A percentile compares a stretch with the other conserved stretches of the same genome.
These are phyloP conservation scores for Ampelomyces quisqualis DNA, from an alignment of 2,329 filamentous ascomycete genomes.

Conservation along the genomic window DNA sequence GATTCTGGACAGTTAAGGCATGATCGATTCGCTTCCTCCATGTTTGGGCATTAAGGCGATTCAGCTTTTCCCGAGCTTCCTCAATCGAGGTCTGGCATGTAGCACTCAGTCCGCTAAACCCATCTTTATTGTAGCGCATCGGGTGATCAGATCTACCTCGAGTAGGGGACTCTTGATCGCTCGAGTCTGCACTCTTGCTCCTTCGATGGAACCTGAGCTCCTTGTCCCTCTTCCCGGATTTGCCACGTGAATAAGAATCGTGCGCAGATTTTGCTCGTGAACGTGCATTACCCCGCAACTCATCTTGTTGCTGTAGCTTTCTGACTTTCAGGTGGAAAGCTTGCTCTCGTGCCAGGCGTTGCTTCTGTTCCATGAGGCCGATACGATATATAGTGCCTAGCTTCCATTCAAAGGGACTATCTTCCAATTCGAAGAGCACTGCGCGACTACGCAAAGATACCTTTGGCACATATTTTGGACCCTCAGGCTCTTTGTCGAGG, in stretches of 20 bases:
- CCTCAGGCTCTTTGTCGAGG: slow-evolving; percentile 79
- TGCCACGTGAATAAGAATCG: slow-evolving; percentile 44
- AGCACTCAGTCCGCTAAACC: slow-evolving; percentile 69
- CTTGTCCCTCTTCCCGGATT: slow-evolving; percentile 35
- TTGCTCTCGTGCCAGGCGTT: slow-evolving; percentile 84
- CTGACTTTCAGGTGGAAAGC: slow-evolving; percentile 86
- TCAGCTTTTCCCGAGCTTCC: slow-evolving; percentile 73
- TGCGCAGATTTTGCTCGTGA: slow-evolving; percentile 55
- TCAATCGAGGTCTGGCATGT: slow-evolving; percentile 70
- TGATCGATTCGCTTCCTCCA: slow-evolving; percentile 91
- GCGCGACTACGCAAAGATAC: slow-evolving; percentile 79
- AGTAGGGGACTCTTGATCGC: slow-evolving; percentile 28
- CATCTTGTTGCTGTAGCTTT: slow-evolving; percentile 68
- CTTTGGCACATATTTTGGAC: slow-evolving; percentile 81
- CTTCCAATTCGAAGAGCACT: slow-evolving; percentile 88
- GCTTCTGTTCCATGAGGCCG: slow-evolving; percentile 84
- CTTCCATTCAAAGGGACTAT: slow-evolving; percentile 97
- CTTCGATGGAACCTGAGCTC: slow-evolving; percentile 40
- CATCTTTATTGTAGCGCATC: slow-evolving; percentile 76
- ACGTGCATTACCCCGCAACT: slow-evolving; percentile 53
- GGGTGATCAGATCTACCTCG: slow-evolving; percentile 46
- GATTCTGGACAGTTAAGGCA: slow-evolving; percentile 67
- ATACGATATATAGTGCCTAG: slow-evolving; percentile 89
- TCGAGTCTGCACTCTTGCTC: slow-evolving; percentile 43
- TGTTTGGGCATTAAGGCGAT: slow-evolving; percentile 79